Percentiles rank a stretch among this genome's conserved stretches.
phyloP scores from a whole-genome alignment of 805 yeast species.

The Candida methanosorbosa region DNA sequence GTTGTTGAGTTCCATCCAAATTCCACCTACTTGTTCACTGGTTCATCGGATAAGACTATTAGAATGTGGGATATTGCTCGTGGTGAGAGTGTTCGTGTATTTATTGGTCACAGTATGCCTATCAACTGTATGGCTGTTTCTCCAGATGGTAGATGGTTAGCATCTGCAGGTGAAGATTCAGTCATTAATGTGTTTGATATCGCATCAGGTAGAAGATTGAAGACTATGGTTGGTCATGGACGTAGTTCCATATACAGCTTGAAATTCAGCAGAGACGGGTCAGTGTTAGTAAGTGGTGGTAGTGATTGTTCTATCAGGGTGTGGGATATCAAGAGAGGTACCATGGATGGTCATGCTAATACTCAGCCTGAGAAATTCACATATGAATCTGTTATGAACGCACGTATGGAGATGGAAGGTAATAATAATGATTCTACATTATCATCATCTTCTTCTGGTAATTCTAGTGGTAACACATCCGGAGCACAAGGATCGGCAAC shows the following conservation, averaged over 20 bases:
- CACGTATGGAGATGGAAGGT: conserved; percentile 18
- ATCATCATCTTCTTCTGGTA: neutral
- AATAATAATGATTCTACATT: conserved; percentile 1
- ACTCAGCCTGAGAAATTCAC: conserved; percentile 57
- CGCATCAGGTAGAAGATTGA: conserved; percentile 81
- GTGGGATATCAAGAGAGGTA: conserved; percentile 89
- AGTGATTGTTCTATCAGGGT: conserved; percentile 90
- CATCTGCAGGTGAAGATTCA: conserved; percentile 91
- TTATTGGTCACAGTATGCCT: conserved; percentile 89
- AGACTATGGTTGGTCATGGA: conserved; percentile 94
- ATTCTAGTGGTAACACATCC: neutral
- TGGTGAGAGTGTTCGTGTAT: conserved; percentile 85
- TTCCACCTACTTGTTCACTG: conserved; percentile 89
- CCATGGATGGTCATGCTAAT: conserved; percentile 67
- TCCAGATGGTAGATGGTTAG: conserved; percentile 96
- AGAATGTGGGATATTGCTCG: conserved; percentile 96
- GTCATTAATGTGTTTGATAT: conserved; percentile 89
- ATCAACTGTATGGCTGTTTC: conserved; percentile 79
- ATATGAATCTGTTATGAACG: conserved; percentile 21
- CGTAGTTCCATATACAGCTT: conserved; percentile 77
- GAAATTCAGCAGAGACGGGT: conserved; percentile 79
- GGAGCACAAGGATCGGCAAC: neutral
- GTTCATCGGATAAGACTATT: conserved; percentile 90
- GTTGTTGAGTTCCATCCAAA: conserved; percentile 94
- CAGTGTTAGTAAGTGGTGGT: conserved; percentile 83